Evolutionary conservation across 805 yeast genomes (phyloP), one percentile per base, ranked within the genome.

Genomic region (Debaryomyces tyrocola): DNA sequence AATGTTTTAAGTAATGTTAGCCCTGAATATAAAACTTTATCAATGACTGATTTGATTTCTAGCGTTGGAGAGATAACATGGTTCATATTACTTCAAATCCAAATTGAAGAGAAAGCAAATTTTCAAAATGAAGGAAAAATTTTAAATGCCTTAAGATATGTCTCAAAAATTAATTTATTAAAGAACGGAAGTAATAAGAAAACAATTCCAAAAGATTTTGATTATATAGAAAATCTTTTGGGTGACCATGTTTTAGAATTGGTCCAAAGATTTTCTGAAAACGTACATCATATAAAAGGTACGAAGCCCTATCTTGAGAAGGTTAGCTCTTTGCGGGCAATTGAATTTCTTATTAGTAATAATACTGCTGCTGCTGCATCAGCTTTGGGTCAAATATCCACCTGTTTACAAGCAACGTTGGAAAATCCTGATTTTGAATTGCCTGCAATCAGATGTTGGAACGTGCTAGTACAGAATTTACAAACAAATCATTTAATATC

Each of bases 341-440:
- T 92, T 27, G 80, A 84, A 33, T 80, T 85, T 47, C 65, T 92
- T 20, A 80, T 87, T 6, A 72, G 75, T 37, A 69, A 74, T 20
- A 73, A 83, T 12, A 78, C 87, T 27, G 77, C 81, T 4, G 79
- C 87, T 1, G 67, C 70, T 0, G 57, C 72, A 2, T 62, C 72
- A 33, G 88, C 89, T 0, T 64, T 87, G 31, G 95, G 96, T 0
- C 98, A 91, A 60, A 80, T 92, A 4, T 85, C 89, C 48, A 86
- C 96, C 1, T 87, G 96, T 55, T 67, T 92, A 10, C 96, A 90
- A 59, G 83, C 90, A 1, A 84, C 92, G 0, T 64, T 91, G 18
- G 90, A 84, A 34, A 78, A 77, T 15, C 67, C 75, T 0, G 82
- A 80, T 20, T 73, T 90, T 11, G 84, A 84, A 48, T 68, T 69